These are phyloP conservation scores for Colletotrichum tanaceti DNA, from an alignment of 2,329 filamentous ascomycete genomes.

Conservation along the genomic window DNA sequence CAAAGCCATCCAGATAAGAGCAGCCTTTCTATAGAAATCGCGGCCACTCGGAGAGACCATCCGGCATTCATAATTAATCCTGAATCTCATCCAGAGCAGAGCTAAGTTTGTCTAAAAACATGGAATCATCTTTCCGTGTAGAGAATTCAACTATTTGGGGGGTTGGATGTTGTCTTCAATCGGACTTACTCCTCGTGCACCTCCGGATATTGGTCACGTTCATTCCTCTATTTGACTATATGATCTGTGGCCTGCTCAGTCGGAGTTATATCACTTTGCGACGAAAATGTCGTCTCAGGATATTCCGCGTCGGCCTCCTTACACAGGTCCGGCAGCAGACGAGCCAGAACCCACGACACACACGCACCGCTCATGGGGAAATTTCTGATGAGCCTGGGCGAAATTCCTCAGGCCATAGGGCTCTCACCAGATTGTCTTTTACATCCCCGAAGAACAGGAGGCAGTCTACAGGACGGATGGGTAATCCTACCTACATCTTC, in stretches of 20 bases:
- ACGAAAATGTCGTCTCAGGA: not conserved
- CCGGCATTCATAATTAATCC: no score
- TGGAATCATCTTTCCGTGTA: not conserved
- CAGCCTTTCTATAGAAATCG: not conserved
- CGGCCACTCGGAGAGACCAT: not conserved
- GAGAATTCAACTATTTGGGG: not conserved
- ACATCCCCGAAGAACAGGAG: no score
- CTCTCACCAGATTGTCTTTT: not conserved
- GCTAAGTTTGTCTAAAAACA: not conserved
- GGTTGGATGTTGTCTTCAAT: not conserved
- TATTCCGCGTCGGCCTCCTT: not conserved
- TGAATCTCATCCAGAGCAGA: not conserved
- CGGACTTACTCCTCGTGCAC: not conserved
- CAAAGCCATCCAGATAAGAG: not conserved
- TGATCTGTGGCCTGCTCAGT: not conserved
- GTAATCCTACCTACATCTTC: constrained; percentile 1
- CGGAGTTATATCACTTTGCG: not conserved
- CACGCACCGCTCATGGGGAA: no score
- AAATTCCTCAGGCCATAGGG: not conserved
- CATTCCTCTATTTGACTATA: not conserved
- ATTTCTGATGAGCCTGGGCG: not conserved
- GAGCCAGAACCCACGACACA: not conserved
- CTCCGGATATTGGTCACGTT: not conserved
- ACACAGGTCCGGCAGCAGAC: not conserved
- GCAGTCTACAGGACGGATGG: no score